Conservation (phyloP, 2,329 filamentous ascomycete species). For the Remersonia thermophila region DNA sequence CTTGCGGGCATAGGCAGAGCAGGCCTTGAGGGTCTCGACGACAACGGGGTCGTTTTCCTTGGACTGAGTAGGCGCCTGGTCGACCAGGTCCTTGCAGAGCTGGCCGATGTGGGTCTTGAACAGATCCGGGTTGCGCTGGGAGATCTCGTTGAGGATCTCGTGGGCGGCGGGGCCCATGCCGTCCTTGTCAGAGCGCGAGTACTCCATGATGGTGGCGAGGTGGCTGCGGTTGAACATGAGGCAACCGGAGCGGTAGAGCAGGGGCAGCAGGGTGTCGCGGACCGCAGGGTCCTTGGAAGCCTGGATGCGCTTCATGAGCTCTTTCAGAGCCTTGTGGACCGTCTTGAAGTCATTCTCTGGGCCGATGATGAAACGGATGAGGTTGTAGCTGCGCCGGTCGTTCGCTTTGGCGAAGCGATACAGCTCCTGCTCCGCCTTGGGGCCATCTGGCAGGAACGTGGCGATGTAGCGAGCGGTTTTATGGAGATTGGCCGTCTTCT, state of each 20-base stretch:
- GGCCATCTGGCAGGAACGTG: constrained; percentile 62
- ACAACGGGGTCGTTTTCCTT: constrained; percentile 57
- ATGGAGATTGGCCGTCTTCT: constrained; percentile 57
- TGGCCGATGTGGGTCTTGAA: constrained; percentile 89
- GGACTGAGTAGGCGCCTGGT: constrained; percentile 61
- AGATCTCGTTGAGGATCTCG: constrained; percentile 85
- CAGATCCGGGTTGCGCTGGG: constrained; percentile 73
- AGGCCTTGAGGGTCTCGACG: constrained; percentile 89
- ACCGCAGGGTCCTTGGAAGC: constrained; percentile 50
- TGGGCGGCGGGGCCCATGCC: constrained; percentile 69
- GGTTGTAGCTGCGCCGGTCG: constrained; percentile 78
- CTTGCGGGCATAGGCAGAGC: constrained; percentile 78
- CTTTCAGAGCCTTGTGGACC: constrained; percentile 79
- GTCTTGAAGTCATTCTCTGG: constrained; percentile 86
- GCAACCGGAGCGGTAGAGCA: constrained; percentile 73
- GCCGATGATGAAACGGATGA: constrained; percentile 75
- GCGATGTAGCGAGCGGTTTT: constrained; percentile 62
- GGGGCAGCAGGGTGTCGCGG: constrained; percentile 66
- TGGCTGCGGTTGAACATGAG: constrained; percentile 92
- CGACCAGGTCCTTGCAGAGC: constrained; percentile 73
- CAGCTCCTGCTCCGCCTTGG: constrained; percentile 62
- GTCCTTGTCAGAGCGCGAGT: constrained; percentile 71
- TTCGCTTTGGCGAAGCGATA: constrained; percentile 86
- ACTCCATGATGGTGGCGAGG: constrained; percentile 78
- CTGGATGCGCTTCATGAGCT: constrained; percentile 72